A percentile compares a stretch with the other conserved stretches of the same genome.
Conservation (phyloP, 139 green algal species). For the Closterium sp. region DNA sequence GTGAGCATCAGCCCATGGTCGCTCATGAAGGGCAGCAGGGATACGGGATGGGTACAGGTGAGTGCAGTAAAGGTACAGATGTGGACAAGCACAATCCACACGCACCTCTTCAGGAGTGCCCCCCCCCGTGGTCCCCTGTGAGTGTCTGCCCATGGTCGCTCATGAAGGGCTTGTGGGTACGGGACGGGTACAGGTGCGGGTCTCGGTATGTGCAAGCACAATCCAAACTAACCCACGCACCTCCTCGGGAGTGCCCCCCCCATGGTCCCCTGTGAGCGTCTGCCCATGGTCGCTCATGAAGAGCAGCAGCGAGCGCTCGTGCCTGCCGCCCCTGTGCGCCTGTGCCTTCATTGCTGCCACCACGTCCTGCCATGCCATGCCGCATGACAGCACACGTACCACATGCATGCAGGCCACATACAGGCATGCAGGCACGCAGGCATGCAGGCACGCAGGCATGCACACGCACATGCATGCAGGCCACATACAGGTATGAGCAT, state of each 20-base stretch:
- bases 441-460: no score
- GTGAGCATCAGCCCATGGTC: conserved; percentile 89
- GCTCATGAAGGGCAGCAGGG: no score
- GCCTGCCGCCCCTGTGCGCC: conserved; percentile 3
- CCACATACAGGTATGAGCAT: background rate
- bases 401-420: no score
- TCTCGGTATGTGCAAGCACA: no score
- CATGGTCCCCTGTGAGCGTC: conserved; percentile 87
- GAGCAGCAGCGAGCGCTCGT: conserved; percentile 79
- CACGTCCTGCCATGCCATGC: background rate
- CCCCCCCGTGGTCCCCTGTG: conserved; percentile 88
- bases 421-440: no score
- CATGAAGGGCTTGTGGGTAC: background rate
- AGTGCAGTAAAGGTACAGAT: no score
- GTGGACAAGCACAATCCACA: no score
- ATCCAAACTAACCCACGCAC: conserved; percentile 20
- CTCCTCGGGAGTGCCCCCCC: conserved; percentile 80
- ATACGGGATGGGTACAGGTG: no score
- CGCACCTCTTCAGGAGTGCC: conserved; percentile 51
- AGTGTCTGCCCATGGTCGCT: conserved; percentile 83
- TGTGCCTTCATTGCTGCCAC: background rate
- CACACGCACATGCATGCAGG: no score
- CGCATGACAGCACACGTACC: background rate
- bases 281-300: conserved; percentile 93
- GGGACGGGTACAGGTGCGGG: no score